Evolutionary conservation across 2,329 filamentous ascomycete species (phyloP).

Genomic region (Arachnomyces sp.): DNA sequence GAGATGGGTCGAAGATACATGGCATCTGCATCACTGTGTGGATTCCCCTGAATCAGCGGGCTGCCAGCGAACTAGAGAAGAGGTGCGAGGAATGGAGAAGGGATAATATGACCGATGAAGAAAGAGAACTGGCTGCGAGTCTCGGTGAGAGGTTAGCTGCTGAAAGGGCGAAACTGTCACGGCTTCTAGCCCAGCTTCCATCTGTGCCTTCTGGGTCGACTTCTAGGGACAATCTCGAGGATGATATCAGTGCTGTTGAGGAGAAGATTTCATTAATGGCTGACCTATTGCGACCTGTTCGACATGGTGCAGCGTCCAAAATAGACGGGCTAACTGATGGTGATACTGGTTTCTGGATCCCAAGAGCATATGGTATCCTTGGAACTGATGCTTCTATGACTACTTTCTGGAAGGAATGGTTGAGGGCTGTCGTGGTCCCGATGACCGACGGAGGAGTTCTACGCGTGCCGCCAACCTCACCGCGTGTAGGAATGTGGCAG

Average conservation of each 20-base stretch:
- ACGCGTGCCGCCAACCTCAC: conserved; percentile 78
- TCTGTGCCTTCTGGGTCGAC: conserved; percentile 69
- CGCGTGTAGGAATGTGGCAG: conserved; percentile 88
- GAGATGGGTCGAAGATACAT: conserved; percentile 84
- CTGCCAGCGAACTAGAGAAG: conserved; percentile 64
- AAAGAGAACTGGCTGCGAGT: conserved; percentile 86
- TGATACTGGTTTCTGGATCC: conserved; percentile 92
- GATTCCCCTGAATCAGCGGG: conserved; percentile 73
- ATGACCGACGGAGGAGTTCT: conserved; percentile 85
- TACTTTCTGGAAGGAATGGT: conserved; percentile 97
- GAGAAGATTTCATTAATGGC: conserved; percentile 97
- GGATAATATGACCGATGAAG: conserved; percentile 95
- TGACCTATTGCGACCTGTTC: conserved; percentile 81
- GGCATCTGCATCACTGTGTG: conserved; percentile 87
- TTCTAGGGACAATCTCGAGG: conserved; percentile 76
- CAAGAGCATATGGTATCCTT: conserved; percentile 84
- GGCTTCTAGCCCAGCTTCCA: conserved; percentile 75
- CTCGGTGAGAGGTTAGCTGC: conserved; percentile 77
- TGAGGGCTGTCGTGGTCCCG: conserved; percentile 84
- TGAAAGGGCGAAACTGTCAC: conserved; percentile 83
- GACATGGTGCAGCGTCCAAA: conserved; percentile 90
- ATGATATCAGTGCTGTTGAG: conserved; percentile 89
- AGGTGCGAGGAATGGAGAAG: conserved; percentile 83
- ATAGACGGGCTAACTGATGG: conserved; percentile 94
- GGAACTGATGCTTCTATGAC: conserved; percentile 76